Evolutionary conservation across 2,329 filamentous ascomycete genomes (phyloP).

Genomic region (Fusarium drepaniforme): DNA sequence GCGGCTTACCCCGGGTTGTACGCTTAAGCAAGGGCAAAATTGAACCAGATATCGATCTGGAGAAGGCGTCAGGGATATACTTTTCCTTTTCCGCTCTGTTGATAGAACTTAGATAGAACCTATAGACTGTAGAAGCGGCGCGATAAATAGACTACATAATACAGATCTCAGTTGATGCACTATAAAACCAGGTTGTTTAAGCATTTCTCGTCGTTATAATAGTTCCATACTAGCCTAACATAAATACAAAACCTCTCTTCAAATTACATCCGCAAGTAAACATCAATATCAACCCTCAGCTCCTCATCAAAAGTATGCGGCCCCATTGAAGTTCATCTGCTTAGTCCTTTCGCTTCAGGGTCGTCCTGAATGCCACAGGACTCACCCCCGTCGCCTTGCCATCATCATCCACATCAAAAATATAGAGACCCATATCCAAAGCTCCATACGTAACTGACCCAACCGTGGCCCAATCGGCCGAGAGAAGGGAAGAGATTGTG

Average conservation of each 20-base stretch:
- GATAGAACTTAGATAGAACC: not conserved
- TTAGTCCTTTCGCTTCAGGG: not conserved
- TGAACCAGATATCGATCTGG: not conserved
- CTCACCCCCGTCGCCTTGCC: not conserved
- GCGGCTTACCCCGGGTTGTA: not conserved
- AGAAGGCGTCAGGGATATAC: not conserved
- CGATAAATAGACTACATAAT: not conserved
- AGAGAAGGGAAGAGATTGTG: not conserved
- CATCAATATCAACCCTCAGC: not conserved
- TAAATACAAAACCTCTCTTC: not conserved
- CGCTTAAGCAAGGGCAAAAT: not conserved
- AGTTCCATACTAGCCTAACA: not conserved
- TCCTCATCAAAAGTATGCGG: not conserved
- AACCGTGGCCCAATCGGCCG: not conserved
- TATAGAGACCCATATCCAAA: not conserved
- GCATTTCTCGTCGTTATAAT: not conserved
- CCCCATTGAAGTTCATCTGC: not conserved
- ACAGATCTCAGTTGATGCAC: not conserved
- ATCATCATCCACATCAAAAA: conserved; percentile 4
- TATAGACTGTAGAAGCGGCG: not conserved
- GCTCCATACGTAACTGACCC: not conserved
- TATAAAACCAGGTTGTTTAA: not conserved
- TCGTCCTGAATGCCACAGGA: not conserved
- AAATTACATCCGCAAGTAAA: not conserved
- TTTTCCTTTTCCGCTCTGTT: not conserved